Conservation (phyloP, 2,329 filamentous ascomycete species). For the Colletotrichum lindemuthianum region DNA sequence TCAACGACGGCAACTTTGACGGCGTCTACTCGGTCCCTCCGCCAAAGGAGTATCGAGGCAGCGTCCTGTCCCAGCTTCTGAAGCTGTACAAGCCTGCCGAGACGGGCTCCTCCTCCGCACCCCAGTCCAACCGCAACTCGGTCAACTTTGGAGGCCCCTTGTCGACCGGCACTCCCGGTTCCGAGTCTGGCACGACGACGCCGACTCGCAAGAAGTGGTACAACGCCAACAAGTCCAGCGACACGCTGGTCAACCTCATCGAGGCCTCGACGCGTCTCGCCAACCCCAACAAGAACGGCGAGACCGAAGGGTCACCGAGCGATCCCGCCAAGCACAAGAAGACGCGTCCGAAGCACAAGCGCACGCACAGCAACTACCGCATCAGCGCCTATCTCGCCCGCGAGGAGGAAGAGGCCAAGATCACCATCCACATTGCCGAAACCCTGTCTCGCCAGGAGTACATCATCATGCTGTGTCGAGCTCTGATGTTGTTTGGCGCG, state of each 20-base stretch:
- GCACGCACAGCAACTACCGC: slow-evolving; percentile 48
- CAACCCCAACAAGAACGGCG: slow-evolving; percentile 43
- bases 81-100: slow-evolving; percentile 57
- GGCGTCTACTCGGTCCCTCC: slow-evolving; percentile 53
- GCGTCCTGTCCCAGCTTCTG: slow-evolving; percentile 57
- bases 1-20: slow-evolving; percentile 52
- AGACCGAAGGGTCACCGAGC: slow-evolving; percentile 29
- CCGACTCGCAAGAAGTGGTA: slow-evolving; percentile 60
- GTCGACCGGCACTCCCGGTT: slow-evolving; percentile 49
- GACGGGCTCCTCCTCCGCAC: slow-evolving; percentile 38
- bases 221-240: slow-evolving; percentile 57
- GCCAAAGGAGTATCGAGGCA: slow-evolving; percentile 54
- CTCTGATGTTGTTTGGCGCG: slow-evolving; percentile 87
- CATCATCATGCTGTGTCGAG: slow-evolving; percentile 83
- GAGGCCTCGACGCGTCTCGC: slow-evolving; percentile 57
- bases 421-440: slow-evolving; percentile 65
- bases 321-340: slow-evolving; percentile 43
- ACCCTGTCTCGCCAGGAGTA: slow-evolving; percentile 84
- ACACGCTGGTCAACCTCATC: slow-evolving; percentile 58
- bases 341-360: slow-evolving; percentile 47
- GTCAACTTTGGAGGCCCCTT: slow-evolving; percentile 45
- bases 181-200: slow-evolving; percentile 51
- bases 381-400: slow-evolving; percentile 53
- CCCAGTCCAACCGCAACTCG: slow-evolving; percentile 34
- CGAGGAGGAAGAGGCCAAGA: slow-evolving; percentile 52